Evolutionary conservation across 1,284 basidiomycete genomes (phyloP), one percentile per base, ranked within the genome.

Genomic region (Mycosarcoma mackinlayi): DNA sequence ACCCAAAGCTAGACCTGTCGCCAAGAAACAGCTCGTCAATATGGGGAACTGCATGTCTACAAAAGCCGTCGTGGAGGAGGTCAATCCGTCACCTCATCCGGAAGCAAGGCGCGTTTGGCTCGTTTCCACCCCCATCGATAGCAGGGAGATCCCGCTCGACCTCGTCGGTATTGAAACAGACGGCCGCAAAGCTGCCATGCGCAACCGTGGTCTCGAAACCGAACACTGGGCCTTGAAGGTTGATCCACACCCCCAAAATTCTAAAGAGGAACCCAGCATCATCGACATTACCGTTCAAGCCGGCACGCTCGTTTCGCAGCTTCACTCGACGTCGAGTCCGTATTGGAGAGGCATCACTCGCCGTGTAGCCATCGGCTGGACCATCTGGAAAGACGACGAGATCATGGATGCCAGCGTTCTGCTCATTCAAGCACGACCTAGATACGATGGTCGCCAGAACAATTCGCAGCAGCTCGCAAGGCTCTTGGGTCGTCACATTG

Each of bases 31-130:
- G n/a, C n/a, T 25, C 5, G 13, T 28, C 40, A 64, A 27, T 8
- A 77, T 77, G 75, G 75, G 75, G 8, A 64, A 60, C 23, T 77
- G 75, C 65, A 66, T 71, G 63, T 75, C 73, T 9, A 63, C 73
- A 37, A 54, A 44, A 23, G 11, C 61, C 37, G 38, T 46, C 16
- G 40, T 31, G 16, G 60, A 64, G 13, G 30, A 45, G 37, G 48
- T 42, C 48, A 41, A 49, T 16, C 53, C 64, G 6, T 21, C 48
- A 1, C 64, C 65, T 41, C 70, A 73, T 23, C 61, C 65, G 2
- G 31, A 64, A 27, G 64, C 65, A 28, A 50, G 70, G 24, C 56
- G 58, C 8, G 27, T 73, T 19, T 69, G 61, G 61, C 44, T 73
- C 24, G 50, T 73, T 23, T 51, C 70, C 4, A 66, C 61, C 9